Evolutionary conservation across 1,284 basidiomycete genomes (phyloP).

Genomic region (Exobasidium rhododendri): DNA sequence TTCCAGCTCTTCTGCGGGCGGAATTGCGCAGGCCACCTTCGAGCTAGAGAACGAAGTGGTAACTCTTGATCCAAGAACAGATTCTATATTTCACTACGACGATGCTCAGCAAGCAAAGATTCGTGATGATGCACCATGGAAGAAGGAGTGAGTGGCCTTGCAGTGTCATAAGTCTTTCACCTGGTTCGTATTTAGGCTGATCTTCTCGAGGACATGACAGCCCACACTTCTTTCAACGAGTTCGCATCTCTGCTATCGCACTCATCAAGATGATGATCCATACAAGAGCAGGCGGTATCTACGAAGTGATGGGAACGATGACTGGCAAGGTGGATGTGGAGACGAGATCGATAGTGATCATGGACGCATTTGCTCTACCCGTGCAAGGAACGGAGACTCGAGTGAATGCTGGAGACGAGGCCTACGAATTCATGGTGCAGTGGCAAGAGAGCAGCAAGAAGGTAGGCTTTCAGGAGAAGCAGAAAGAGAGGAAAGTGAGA

Average conservation of each 20-base stretch:
- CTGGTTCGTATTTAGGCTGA: neutral
- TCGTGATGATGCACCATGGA: slow-evolving; percentile 76
- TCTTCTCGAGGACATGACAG: slow-evolving; percentile 57
- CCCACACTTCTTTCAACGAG: slow-evolving; percentile 86
- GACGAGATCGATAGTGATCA: slow-evolving; percentile 71
- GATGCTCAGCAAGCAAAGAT: slow-evolving; percentile 69
- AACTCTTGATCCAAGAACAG: slow-evolving; percentile 28
- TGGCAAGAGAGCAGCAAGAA: slow-evolving; percentile 76
- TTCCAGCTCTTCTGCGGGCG: neutral
- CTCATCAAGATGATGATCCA: slow-evolving; percentile 99
- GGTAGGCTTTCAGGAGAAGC: slow-evolving; percentile 58
- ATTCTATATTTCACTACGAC: slow-evolving; percentile 62
- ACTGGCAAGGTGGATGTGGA: slow-evolving; percentile 88
- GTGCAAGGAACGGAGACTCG: slow-evolving; percentile 99
- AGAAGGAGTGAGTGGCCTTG: slow-evolving; percentile 67
- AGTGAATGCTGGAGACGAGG: slow-evolving; percentile 92
- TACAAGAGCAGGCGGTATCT: slow-evolving; percentile 90
- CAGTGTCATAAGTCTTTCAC: slow-evolving; percentile 15
- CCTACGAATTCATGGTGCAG: slow-evolving; percentile 97
- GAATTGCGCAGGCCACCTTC: slow-evolving; percentile 71
- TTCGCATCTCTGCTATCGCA: slow-evolving; percentile 90
- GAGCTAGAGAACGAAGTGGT: slow-evolving; percentile 74
- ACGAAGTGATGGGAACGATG: slow-evolving; percentile 99
- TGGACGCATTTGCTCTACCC: slow-evolving; percentile 94
- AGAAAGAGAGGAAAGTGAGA: slow-evolving; percentile 1